A percentile compares a stretch with the other conserved stretches of the same genome.
These are phyloP conservation scores for Macrolepiota dolichaula DNA, from an alignment of 768 basidiomycete genomes.

Conservation along the genomic window DNA sequence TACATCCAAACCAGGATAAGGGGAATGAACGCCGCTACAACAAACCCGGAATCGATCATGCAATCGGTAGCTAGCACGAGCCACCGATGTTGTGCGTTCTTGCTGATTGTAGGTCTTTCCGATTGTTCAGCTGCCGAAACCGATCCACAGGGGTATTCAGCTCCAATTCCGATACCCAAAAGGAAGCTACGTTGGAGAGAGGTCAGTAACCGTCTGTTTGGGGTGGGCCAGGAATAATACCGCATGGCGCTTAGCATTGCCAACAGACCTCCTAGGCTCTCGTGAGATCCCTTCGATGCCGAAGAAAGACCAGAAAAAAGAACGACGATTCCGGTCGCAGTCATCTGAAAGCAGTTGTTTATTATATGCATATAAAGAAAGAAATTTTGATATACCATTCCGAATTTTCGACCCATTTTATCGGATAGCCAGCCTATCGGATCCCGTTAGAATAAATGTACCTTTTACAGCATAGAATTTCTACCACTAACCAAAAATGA, in stretches of 20 bases:
- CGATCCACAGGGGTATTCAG: constrained; percentile 88
- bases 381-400: constrained; percentile 54
- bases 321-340: constrained; percentile 79
- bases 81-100: constrained; percentile 82
- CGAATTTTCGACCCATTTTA: constrained; percentile 82
- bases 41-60: constrained; percentile 87
- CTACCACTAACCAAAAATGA: constrained; percentile 52
- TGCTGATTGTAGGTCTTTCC: constrained; percentile 75
- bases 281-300: constrained; percentile 75
- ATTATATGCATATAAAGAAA: background rate
- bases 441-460: no score
- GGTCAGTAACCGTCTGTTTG: background rate
- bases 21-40: constrained; percentile 76
- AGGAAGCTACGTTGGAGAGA: constrained; percentile 55
- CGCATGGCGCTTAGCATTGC: constrained; percentile 79
- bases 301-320: constrained; percentile 86
- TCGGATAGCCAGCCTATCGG: constrained; percentile 67
- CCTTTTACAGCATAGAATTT: background rate
- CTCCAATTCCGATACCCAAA: constrained; percentile 84
- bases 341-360: constrained; percentile 47
- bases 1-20: constrained; percentile 89
- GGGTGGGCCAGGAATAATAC: constrained; percentile 28
- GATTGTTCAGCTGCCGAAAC: constrained; percentile 89
- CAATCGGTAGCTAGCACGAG: constrained; percentile 86
- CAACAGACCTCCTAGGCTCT: constrained; percentile 63